Percentiles rank a stretch among this genome's conserved stretches.
phyloP scores from a whole-genome alignment of 768 basidiomycete genomes.

The Mycena crocata region DNA sequence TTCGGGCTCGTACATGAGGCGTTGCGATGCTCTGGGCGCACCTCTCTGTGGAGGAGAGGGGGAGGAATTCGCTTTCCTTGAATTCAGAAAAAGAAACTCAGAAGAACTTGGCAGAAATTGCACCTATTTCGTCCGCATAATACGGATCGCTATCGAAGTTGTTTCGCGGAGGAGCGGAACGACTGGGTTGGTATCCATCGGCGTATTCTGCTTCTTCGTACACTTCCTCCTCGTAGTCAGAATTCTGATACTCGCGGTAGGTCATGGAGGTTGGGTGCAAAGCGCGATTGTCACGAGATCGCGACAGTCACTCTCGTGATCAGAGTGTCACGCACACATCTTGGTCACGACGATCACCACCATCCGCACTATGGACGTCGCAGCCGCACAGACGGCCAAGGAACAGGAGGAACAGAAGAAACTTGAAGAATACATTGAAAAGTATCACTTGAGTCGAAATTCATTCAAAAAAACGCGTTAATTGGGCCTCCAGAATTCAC shows the following conservation, averaged over 20 bases:
- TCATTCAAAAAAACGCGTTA: conserved; percentile 30
- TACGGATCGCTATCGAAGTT: conserved; percentile 41
- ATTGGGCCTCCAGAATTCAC: conserved; percentile 69
- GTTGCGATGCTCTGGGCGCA: neutral
- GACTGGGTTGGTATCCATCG: neutral
- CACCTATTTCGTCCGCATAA: conserved; percentile 49
- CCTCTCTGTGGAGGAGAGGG: conserved; percentile 46
- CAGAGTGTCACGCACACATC: too few species aligned
- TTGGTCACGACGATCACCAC: neutral
- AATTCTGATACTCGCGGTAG: neutral
- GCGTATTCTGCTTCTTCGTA: neutral
- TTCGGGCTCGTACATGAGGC: conserved; percentile 9
- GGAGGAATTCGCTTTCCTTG: conserved; percentile 31
- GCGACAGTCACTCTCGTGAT: neutral
- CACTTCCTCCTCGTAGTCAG: neutral
- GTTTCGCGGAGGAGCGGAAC: neutral
- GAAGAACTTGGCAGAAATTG: conserved; percentile 43
- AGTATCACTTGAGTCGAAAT: conserved; percentile 52
- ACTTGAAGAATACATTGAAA: conserved; percentile 84
- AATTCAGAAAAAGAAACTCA: conserved; percentile 9
- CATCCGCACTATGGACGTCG: conserved; percentile 21
- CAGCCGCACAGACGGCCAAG: conserved; percentile 6
- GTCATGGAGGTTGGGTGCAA: conserved; percentile 9
- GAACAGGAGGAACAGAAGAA: conserved; percentile 60
- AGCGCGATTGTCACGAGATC: conserved; percentile 6